Evolutionary conservation across 2,329 filamentous ascomycete species (phyloP).

Genomic region (Aspergillus sojae): DNA sequence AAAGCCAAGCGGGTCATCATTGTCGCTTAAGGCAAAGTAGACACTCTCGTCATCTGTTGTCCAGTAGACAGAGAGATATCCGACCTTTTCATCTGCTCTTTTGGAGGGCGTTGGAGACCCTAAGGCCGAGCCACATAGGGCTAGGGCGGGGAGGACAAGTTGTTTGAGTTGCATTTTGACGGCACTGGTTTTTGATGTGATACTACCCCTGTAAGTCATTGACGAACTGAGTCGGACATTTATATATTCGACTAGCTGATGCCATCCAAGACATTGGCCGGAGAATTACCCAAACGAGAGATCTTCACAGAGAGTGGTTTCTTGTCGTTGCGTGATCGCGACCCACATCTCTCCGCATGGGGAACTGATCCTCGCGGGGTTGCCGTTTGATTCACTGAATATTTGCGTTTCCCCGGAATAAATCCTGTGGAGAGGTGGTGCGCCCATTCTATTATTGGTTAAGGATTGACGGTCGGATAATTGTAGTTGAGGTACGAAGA

Average conservation of each 20-base stretch:
- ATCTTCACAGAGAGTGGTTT: neutral
- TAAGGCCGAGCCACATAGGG: neutral
- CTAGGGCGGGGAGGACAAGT: neutral
- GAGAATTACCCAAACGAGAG: neutral
- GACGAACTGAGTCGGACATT: neutral
- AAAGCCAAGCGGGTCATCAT: slow-evolving; percentile 12
- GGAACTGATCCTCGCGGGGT: neutral
- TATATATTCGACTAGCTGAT: neutral
- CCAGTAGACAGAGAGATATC: slow-evolving; percentile 20
- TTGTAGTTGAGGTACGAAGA: neutral
- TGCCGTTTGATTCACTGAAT: neutral
- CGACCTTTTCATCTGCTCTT: slow-evolving; percentile 7
- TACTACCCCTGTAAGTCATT: neutral
- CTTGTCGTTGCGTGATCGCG: neutral
- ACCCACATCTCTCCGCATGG: neutral
- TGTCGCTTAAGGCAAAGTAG: slow-evolving; percentile 17
- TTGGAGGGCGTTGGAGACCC: neutral
- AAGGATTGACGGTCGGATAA: neutral
- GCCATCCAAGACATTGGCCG: neutral
- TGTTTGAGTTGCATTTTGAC: neutral
- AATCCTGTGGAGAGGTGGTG: slow-evolving; percentile 4
- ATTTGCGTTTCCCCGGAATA: neutral
- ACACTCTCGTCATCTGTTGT: slow-evolving; percentile 19
- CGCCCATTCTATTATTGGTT: neutral
- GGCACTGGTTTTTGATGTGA: neutral